Conservation (phyloP, 2,329 filamentous ascomycete species). For the Coniochaeta sp. region DNA sequence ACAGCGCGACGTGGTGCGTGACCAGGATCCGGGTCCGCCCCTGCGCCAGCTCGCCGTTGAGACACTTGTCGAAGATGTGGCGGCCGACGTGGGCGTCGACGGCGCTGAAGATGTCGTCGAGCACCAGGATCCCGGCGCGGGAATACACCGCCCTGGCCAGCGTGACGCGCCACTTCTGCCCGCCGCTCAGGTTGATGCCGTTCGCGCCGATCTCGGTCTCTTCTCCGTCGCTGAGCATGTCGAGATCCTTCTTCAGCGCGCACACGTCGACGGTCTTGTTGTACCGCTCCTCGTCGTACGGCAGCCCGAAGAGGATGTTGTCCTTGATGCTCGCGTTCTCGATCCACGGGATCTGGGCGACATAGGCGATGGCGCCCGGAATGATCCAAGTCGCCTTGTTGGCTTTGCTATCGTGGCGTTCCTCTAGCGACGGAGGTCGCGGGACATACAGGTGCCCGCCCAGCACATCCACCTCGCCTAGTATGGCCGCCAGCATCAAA, state of each 20-base stretch:
- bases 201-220: constrained; percentile 77
- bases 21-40: constrained; percentile 71
- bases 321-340: constrained; percentile 73
- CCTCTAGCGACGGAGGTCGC: constrained; percentile 35
- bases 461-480: constrained; percentile 68
- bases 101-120: constrained; percentile 81
- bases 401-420: constrained; percentile 56
- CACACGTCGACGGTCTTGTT: constrained; percentile 63
- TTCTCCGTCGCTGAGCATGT: constrained; percentile 70
- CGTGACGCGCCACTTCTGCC: constrained; percentile 76
- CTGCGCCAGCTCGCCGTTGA: constrained; percentile 62
- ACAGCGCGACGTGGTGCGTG: constrained; percentile 71
- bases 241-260: constrained; percentile 67
- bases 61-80: constrained; percentile 69
- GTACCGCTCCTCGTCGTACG: constrained; percentile 63
- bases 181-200: constrained; percentile 76
- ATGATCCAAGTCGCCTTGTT: constrained; percentile 62
- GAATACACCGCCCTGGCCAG: constrained; percentile 77
- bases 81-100: constrained; percentile 76
- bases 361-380: constrained; percentile 62
- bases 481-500: constrained; percentile 62
- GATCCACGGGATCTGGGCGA: constrained; percentile 78
- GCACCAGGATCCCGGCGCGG: constrained; percentile 64
- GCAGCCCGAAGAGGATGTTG: constrained; percentile 73
- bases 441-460: constrained; percentile 53